Evolutionary conservation across 257 asterid species (phyloP), one percentile per base, ranked within the genome.

Genomic region (Petrea volubilis): DNA sequence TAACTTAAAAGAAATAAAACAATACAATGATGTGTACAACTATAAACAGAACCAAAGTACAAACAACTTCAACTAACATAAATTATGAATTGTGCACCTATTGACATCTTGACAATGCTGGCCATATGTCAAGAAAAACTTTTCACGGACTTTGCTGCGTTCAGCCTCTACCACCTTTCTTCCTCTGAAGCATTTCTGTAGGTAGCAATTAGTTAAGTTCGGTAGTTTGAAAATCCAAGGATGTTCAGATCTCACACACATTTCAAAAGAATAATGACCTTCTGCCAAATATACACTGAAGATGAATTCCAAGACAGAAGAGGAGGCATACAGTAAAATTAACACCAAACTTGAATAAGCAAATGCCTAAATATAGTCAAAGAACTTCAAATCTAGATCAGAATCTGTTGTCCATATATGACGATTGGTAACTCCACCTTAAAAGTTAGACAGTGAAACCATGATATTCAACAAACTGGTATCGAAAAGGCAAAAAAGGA

Each of bases 111-210:
- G 87, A 79, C 90, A 85, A 71, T 53, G 68, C 69, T 84, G 78
- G 49, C 98, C 98, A 73, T 85, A 90, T 60, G 87, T 84, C 72
- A 46, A 61, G 78, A 89, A 87, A 76, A 95, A 95, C 51, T 74
- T 65, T 66, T 95, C 83, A 12, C 99, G 99, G 53, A 83, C 92
- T 79, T 72, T 81, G 84, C 83, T 77, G 14, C 95, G 92, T 81
- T 84, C 97, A 74, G 88, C 87, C 80, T 84, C 90, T 29, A 85
- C 95, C 71, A 60, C 84, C 82, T 68, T 90, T 83, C 96, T 91
- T 75, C 99, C 98, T 77, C 99, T 85, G 80, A 86, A 95, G 91
- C 89, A 86, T 88, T 85, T 95, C 98, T 94, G 97, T 78, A 74
- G 72, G 52, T 63, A 74, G 77, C 40, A 77, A 76, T 52, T 66